Percentiles rank a stretch among this genome's conserved stretches.
Conservation (phyloP, 2,329 filamentous ascomycete genomes). For the Fusarium goolgardi region DNA sequence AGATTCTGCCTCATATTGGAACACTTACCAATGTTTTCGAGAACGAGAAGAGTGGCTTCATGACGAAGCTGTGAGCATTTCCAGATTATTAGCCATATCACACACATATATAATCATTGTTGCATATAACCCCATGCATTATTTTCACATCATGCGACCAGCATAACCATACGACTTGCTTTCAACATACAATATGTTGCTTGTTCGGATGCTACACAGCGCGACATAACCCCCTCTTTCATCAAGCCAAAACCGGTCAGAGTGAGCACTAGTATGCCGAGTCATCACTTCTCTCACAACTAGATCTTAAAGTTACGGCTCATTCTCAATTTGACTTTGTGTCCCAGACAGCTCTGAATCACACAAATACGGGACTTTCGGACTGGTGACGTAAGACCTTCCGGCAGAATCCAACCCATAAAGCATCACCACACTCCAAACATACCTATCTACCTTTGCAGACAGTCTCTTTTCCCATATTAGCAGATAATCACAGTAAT, state of each 20-base stretch:
- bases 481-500: too few species aligned
- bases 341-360: not conserved
- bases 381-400: not conserved
- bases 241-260: not conserved
- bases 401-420: not conserved
- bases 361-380: too few species aligned
- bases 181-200: not conserved
- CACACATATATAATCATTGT: not conserved
- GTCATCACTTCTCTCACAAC: not conserved
- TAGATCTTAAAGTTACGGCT: not conserved
- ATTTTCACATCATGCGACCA: not conserved
- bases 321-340: not conserved
- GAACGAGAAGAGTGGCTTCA: constrained; percentile 38
- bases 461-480: not conserved
- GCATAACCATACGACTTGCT: not conserved
- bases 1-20: constrained; percentile 57
- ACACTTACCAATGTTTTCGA: constrained; percentile 54
- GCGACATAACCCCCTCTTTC: not conserved
- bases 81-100: not conserved
- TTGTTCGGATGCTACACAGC: not conserved
- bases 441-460: not conserved
- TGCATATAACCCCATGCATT: not conserved
- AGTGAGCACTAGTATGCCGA: constrained; percentile 3
- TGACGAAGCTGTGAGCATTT: constrained; percentile 22
- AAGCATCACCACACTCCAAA: not conserved